These are phyloP conservation scores for Zygnema circumcarinatum DNA, from an alignment of 139 green algal genomes.

Conservation along the genomic window DNA sequence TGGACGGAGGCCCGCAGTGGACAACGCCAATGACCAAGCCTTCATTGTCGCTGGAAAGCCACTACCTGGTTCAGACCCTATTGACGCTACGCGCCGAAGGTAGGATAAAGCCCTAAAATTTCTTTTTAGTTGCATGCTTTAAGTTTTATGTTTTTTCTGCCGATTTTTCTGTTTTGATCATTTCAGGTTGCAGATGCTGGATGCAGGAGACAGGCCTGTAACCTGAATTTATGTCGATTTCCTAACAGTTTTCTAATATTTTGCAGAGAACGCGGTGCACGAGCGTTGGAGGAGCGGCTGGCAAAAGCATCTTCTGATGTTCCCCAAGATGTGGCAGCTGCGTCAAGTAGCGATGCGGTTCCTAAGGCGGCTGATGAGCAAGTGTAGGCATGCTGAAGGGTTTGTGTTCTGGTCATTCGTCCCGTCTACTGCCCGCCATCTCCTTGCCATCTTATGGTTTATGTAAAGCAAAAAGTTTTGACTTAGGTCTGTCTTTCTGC, in stretches of 20 bases:
- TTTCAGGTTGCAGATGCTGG: no score
- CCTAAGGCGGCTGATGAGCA: not conserved
- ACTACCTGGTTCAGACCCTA: slow-evolving; percentile 69
- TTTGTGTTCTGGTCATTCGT: no score
- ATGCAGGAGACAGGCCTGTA: no score
- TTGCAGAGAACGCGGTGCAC: slow-evolving; percentile 35
- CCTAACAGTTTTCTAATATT: no score
- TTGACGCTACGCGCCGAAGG: slow-evolving; percentile 75
- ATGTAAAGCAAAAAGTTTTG: no score
- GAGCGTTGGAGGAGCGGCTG: slow-evolving; percentile 33
- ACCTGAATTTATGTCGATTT: no score
- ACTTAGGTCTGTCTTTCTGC: no score
- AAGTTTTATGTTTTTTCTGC: no score
- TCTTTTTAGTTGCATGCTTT: not conserved
- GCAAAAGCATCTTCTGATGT: slow-evolving; percentile 24
- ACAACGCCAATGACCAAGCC: not conserved
- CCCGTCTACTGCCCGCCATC: no score
- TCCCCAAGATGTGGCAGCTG: not conserved
- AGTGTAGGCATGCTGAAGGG: no score
- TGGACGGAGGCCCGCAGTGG: not conserved
- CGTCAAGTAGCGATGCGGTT: not conserved
- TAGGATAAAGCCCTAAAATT: slow-evolving; percentile 51
- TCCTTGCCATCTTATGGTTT: no score
- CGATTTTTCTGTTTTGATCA: no score
- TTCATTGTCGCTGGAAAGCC: slow-evolving; percentile 23